These are phyloP conservation scores for Lizonia empirigonia DNA, from an alignment of 2,329 filamentous ascomycete genomes.

Conservation along the genomic window DNA sequence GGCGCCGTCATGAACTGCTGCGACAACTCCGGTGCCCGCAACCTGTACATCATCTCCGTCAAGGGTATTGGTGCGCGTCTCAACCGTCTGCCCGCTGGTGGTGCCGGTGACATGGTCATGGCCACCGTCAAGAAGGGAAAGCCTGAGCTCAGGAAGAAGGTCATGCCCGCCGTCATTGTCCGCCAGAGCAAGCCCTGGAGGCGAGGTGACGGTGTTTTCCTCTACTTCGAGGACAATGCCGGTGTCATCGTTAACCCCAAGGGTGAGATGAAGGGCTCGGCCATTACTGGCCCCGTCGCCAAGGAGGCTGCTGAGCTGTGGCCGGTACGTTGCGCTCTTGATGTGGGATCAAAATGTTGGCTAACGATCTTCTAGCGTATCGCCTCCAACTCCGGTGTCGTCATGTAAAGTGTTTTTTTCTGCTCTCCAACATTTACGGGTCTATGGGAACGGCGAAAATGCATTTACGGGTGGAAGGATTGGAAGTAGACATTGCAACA, in stretches of 20 bases:
- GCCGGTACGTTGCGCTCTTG: constrained; percentile 71
- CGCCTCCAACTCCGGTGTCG: constrained; percentile 99
- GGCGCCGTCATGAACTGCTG: constrained; percentile 99
- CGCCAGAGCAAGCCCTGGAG: constrained; percentile 99
- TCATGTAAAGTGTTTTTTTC: constrained; percentile 78
- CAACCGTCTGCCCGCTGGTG: constrained; percentile 94
- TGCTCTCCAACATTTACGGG: constrained; percentile 48
- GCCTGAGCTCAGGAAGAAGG: constrained; percentile 99
- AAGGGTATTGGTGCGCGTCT: constrained; percentile 97
- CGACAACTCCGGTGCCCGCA: constrained; percentile 98
- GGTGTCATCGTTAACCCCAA: constrained; percentile 99
- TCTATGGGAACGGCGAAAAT: constrained; percentile 49
- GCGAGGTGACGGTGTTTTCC: constrained; percentile 96
- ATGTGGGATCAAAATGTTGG: neutral
- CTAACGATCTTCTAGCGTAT: constrained; percentile 75
- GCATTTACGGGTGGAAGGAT: constrained; percentile 47
- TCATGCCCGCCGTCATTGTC: constrained; percentile 99
- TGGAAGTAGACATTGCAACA: constrained; percentile 44
- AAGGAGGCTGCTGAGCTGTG: constrained; percentile 99
- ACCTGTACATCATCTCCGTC: constrained; percentile 99
- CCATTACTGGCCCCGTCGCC: constrained; percentile 98
- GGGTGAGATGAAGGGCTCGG: constrained; percentile 99
- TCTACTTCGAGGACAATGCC: constrained; percentile 99
- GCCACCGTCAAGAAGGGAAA: constrained; percentile 99
- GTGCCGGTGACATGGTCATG: constrained; percentile 99